Evolutionary conservation across 768 basidiomycete genomes (phyloP).

Genomic region (Psilocybe cubensis): DNA sequence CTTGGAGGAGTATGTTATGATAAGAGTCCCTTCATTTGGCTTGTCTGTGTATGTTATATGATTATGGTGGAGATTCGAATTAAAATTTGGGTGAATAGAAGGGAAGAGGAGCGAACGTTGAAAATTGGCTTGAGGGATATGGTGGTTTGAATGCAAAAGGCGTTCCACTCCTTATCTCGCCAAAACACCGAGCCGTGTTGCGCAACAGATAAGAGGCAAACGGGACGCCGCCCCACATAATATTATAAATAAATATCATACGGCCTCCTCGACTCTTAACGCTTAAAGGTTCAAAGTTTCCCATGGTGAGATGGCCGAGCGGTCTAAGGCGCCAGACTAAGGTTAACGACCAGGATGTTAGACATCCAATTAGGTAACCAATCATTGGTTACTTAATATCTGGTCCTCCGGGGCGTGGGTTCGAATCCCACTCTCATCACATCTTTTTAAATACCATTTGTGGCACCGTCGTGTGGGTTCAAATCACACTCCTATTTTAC

Average conservation of each 20-base stretch:
- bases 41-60: too few species aligned
- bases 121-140: too few species aligned
- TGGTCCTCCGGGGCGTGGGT: conserved; percentile 53
- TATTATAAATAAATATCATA: too few species aligned
- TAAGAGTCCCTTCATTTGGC: too few species aligned
- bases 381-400: conserved; percentile 24
- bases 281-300: neutral
- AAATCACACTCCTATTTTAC: neutral
- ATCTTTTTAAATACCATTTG: conserved; percentile 19
- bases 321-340: conserved; percentile 91
- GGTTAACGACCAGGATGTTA: conserved; percentile 32
- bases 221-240: too few species aligned
- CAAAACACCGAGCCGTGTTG: neutral
- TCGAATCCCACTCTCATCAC: conserved; percentile 64
- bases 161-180: neutral
- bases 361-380: too few species aligned
- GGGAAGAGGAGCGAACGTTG: too few species aligned
- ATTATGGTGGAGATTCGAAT: too few species aligned
- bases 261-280: neutral
- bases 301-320: conserved; percentile 75
- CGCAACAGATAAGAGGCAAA: too few species aligned
- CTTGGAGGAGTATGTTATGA: too few species aligned
- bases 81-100: too few species aligned
- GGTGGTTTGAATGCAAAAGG: neutral
- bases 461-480: neutral